phyloP scores from a whole-genome alignment of 768 basidiomycete genomes.

The Termitomyces sp. region DNA sequence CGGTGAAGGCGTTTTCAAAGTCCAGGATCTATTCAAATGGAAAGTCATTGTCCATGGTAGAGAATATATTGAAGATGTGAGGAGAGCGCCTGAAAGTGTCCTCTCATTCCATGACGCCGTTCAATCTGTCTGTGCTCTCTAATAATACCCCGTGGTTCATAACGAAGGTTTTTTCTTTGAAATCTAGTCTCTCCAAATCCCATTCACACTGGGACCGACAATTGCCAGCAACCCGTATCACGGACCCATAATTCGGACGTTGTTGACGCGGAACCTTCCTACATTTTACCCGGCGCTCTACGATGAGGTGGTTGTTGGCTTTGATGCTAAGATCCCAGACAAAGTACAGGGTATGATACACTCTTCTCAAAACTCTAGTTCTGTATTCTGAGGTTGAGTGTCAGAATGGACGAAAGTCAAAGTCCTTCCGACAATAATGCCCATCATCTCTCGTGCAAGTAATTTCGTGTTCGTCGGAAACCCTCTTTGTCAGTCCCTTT shows the following conservation, averaged over 20 bases:
- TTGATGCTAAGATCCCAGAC: neutral
- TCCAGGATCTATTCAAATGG: conserved; percentile 27
- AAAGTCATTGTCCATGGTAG: conserved; percentile 30
- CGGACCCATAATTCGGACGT: neutral
- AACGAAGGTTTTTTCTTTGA: conserved; percentile 30
- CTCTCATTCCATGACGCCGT: neutral
- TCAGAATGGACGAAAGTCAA: conserved; percentile 22
- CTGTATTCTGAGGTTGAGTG: neutral
- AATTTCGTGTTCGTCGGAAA: conserved; percentile 31
- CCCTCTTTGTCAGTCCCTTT: conserved; percentile 24
- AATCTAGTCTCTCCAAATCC: neutral
- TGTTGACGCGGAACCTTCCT: neutral
- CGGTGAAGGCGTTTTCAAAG: conserved; percentile 15
- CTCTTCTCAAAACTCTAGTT: too few relatives aligned
- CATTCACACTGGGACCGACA: neutral
- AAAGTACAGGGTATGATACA: neutral
- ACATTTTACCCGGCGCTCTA: neutral
- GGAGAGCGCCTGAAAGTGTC: neutral
- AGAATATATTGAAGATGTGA: conserved; percentile 24
- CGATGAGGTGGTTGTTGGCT: neutral
- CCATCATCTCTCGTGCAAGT: conserved; percentile 27
- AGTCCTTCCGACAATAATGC: conserved; percentile 17
- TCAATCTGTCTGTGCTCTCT: neutral
- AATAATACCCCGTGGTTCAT: conserved; percentile 34
- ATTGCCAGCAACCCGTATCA: neutral